Conservation (phyloP, 2,329 filamentous ascomycete species). For the Rhynchosporium agropyri region DNA sequence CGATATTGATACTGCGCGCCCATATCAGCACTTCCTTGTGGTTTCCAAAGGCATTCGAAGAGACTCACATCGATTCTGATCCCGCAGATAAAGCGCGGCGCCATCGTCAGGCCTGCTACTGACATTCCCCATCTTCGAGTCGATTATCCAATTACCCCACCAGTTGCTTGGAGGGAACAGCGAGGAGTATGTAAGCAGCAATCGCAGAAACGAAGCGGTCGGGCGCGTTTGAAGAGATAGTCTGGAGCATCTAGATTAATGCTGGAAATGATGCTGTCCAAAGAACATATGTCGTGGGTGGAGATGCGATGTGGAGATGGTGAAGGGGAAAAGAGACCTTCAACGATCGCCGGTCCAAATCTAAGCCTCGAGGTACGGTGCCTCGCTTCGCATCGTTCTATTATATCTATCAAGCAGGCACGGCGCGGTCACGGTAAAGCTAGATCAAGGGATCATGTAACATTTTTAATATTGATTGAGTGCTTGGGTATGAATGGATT, state of each 20-base stretch:
- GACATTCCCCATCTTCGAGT: constrained; percentile 81
- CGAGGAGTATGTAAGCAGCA: constrained; percentile 20
- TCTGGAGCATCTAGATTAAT: constrained; percentile 39
- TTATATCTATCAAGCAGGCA: too few relatives aligned
- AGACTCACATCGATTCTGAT: constrained; percentile 84
- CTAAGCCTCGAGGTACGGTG: too few relatives aligned
- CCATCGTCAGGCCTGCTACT: constrained; percentile 87
- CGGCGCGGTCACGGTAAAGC: too few relatives aligned
- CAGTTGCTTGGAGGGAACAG: constrained; percentile 22
- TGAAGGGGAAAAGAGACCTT: constrained; percentile 9
- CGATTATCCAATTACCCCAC: constrained; percentile 36
- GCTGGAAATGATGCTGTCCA: constrained; percentile 31
- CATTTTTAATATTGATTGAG: not conserved
- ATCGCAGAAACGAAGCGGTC: constrained; percentile 33
- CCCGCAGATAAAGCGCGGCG: constrained; percentile 78
- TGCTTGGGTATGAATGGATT: constrained; percentile 2
- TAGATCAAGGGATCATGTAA: not conserved
- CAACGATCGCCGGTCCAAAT: not conserved
- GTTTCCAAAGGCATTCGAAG: constrained; percentile 20
- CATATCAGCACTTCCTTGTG: constrained; percentile 21
- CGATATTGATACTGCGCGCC: constrained; percentile 75
- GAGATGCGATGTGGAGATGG: constrained; percentile 13
- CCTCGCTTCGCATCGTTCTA: constrained; percentile 10
- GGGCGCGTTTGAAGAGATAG: constrained; percentile 32
- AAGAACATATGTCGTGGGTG: constrained; percentile 32